Evolutionary conservation across 805 yeast genomes (phyloP).

Genomic region (Yarrowia sp.): DNA sequence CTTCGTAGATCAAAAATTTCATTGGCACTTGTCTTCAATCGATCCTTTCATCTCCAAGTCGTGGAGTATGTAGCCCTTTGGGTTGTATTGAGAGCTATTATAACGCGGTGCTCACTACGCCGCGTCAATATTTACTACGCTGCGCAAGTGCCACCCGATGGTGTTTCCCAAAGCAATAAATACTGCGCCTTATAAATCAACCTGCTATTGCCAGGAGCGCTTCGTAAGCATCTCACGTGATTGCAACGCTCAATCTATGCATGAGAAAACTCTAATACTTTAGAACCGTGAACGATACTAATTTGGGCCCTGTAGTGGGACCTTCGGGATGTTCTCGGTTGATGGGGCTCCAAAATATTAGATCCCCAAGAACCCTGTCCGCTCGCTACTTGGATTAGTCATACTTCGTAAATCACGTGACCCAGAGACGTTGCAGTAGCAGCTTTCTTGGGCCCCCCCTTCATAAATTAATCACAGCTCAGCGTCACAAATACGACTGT

Average conservation of each 20-base stretch:
- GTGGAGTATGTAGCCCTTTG: too few relatives aligned
- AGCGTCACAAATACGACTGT: conserved; percentile 2
- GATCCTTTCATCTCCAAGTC: too few relatives aligned
- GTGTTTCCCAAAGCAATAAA: not conserved
- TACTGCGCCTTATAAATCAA: not conserved
- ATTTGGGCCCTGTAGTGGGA: not conserved
- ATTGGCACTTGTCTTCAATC: too few relatives aligned
- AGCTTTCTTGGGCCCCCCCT: too few relatives aligned
- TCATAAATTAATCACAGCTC: not conserved
- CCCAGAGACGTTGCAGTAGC: not conserved
- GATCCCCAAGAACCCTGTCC: not conserved
- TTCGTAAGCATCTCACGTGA: conserved; percentile 13
- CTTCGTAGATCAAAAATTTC: too few relatives aligned
- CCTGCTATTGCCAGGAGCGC: not conserved
- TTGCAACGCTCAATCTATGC: conserved; percentile 30
- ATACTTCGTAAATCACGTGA: not conserved
- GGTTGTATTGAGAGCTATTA: too few relatives aligned
- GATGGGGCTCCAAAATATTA: not conserved
- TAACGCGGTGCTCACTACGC: too few relatives aligned
- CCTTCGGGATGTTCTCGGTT: conserved; percentile 13
- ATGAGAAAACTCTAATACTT: not conserved
- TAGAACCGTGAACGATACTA: not conserved
- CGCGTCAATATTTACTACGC: not conserved
- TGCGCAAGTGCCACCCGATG: not conserved
- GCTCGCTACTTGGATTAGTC: not conserved